Base-by-base conservation (phyloP, 2,329 filamentous ascomycete species). In the Diplodia scrobiculata region DNA sequence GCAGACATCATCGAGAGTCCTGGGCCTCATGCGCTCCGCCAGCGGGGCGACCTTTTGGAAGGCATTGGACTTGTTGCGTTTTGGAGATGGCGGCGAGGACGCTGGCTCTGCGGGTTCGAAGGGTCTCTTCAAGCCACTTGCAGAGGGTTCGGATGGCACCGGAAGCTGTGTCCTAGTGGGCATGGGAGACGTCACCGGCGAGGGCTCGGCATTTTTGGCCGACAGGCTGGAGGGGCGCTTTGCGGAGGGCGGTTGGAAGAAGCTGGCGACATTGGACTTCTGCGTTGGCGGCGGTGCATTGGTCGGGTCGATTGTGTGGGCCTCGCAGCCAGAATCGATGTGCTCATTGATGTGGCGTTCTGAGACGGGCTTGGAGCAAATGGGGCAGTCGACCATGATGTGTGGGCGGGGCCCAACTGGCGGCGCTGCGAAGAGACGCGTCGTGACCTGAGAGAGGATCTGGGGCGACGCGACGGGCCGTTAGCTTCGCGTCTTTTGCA, bases 1-100 rank as follows among this genome's bases (percentile, higher is more conserved):
- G 70, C 84, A 92, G 2, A 98, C 90, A 17, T 97, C 89, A 73
- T 97, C 91, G 7, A 99, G 84, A 0, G 84, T 90, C 66, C 83
- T 84, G 1, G 95, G 95, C 3, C 95, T 87, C 92, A 98, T 97
- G 34, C 94, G 90, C 78, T 99, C 95, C 1, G 95, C 93, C 19
- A 99, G 82, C 0, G 95, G 95, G 9, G 92, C 92, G 0, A 88
- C 87, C 72, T 88, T 87, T 66, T 87, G 85, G 41, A 87, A 81
- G 0, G 84, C 83, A 13, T 45, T 64, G 74, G 81, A 85, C 85
- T 78, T 91, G 36, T 71, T 92, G 14, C 84, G 80, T 73, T 88
- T 89, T 70, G 9, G 81, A 72, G 14, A 82, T 78, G 29, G 80
- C 80, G 63, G 78, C 70, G 58, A 78, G 66, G 68, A 10, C 72